Conservation (phyloP, 139 green algal genomes). For the Haematococcus lacustris region DNA sequence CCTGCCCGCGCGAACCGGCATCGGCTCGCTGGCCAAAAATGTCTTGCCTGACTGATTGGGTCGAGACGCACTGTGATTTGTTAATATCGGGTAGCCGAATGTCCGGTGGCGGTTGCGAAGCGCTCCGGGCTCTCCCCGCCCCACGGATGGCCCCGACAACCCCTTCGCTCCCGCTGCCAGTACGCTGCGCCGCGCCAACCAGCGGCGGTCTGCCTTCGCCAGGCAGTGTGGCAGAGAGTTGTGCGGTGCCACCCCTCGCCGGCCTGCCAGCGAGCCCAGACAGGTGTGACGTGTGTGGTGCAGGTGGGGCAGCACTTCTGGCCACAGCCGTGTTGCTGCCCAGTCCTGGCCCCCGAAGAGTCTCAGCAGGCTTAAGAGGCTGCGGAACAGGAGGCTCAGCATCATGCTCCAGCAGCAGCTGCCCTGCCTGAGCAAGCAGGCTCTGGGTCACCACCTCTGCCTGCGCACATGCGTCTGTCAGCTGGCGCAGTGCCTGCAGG, state of each 20-base stretch:
- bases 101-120: too few species aligned
- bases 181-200: too few species aligned
- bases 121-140: too few species aligned
- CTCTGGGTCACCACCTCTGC: constrained; percentile 22
- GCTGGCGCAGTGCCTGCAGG: constrained; percentile 17
- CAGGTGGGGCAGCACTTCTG: not conserved
- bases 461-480: constrained; percentile 16
- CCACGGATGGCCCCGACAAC: too few species aligned
- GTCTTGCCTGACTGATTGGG: not conserved
- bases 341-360: not conserved
- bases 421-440: constrained; percentile 20
- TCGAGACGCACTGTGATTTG: too few species aligned
- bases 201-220: too few species aligned
- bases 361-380: not conserved
- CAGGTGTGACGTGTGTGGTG: too few species aligned
- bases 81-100: too few species aligned
- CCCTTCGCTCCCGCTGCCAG: too few species aligned
- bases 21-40: not conserved
- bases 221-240: too few species aligned
- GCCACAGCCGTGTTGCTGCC: not conserved
- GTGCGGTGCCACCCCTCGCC: too few species aligned
- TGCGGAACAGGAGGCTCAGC: not conserved
- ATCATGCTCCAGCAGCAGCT: not conserved
- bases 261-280: too few species aligned
- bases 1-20: not conserved